A percentile compares a stretch with the other conserved stretches of the same genome.
These are phyloP conservation scores for Pistacia integerrima DNA, from an alignment of 345 rosid genomes.

Conservation along the genomic window DNA sequence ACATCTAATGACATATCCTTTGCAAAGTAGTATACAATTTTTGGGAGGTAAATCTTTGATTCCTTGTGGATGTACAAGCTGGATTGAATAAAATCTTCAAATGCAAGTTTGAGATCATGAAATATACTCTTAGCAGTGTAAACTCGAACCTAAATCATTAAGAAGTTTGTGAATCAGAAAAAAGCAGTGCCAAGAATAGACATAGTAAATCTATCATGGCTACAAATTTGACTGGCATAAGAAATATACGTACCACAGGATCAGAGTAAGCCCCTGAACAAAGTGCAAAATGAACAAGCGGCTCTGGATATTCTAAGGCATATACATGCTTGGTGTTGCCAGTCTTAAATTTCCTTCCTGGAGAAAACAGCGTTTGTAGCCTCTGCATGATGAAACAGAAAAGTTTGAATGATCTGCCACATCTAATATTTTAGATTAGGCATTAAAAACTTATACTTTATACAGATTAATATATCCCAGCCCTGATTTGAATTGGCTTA, in stretches of 20 bases:
- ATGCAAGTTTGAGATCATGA: conserved; percentile 59
- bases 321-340: conserved; percentile 57
- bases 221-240: neutral
- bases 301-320: conserved; percentile 80
- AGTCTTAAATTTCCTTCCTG: conserved; percentile 61
- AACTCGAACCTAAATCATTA: conserved; percentile 54
- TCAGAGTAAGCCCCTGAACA: conserved; percentile 76
- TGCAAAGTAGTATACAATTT: conserved; percentile 55
- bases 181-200: neutral
- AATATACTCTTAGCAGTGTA: conserved; percentile 65
- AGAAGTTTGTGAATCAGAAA: conserved; percentile 9
- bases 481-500: neutral
- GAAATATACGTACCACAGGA: conserved; percentile 52
- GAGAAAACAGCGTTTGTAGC: conserved; percentile 75
- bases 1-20: conserved; percentile 66
- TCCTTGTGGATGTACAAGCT: conserved; percentile 62
- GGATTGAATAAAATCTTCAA: conserved; percentile 59
- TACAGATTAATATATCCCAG: neutral
- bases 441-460: neutral
- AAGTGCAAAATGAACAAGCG: conserved; percentile 82
- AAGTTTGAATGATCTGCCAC: neutral
- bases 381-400: conserved; percentile 44
- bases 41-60: conserved; percentile 65
- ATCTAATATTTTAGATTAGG: neutral
- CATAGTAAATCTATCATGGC: neutral